These are phyloP conservation scores for Puccinia hordei DNA, from an alignment of 1,284 basidiomycete species.

Conservation along the genomic window DNA sequence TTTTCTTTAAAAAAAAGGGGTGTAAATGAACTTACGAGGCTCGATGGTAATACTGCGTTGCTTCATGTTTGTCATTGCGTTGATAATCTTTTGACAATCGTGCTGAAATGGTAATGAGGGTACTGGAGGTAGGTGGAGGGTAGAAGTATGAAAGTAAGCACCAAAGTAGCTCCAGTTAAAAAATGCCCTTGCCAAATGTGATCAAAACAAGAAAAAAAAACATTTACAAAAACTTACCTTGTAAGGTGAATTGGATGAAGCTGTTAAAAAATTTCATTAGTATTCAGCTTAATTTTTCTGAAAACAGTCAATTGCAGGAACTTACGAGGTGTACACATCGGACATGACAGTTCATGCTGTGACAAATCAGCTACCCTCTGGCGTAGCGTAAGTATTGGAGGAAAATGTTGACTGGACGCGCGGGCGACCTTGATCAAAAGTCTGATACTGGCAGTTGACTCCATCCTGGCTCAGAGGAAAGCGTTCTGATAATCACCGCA, in stretches of 20 bases:
- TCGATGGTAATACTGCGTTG: background rate
- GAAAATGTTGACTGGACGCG: background rate
- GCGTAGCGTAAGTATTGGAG: background rate
- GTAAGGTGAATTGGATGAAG: background rate
- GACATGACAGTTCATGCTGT: conserved; percentile 16
- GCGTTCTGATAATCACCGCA: conserved; percentile 4
- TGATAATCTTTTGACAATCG: conserved; percentile 23
- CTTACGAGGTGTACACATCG: conserved; percentile 21
- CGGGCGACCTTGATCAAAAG: background rate
- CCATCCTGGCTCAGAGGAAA: conserved; percentile 29
- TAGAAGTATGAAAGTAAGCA: background rate
- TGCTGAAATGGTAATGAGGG: background rate
- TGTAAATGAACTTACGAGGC: background rate
- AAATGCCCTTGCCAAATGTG: too few relatives aligned
- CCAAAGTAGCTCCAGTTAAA: too few relatives aligned
- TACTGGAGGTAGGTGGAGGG: too few relatives aligned
- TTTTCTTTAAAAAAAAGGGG: background rate
- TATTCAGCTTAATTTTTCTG: background rate
- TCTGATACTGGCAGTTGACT: conserved; percentile 7
- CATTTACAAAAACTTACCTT: background rate
- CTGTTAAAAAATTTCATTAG: background rate
- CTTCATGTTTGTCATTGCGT: background rate
- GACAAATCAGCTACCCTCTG: background rate
- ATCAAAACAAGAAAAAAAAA: too few relatives aligned
- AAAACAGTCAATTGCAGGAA: background rate